phyloP scores from a whole-genome alignment of 495 filamentous ascomycete species.

The Trypethelium eluteriae region DNA sequence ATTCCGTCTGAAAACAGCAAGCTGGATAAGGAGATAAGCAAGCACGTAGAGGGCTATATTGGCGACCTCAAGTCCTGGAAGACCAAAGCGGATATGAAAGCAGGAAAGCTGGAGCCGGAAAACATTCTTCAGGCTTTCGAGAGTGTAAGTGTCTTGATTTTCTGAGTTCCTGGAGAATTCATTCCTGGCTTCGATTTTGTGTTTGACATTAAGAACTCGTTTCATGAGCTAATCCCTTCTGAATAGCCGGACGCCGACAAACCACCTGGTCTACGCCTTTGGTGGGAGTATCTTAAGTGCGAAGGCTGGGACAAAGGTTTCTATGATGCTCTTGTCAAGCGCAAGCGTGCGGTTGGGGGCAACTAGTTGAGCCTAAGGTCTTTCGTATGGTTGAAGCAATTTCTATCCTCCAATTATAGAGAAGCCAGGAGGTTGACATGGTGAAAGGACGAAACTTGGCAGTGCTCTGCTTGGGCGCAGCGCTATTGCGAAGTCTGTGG shows the following conservation, averaged over 20 bases:
- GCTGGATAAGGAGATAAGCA: slow-evolving; percentile 17
- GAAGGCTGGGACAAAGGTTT: slow-evolving; percentile 29
- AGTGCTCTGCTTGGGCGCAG: not conserved
- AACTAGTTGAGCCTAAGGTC: not conserved
- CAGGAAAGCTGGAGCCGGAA: slow-evolving; percentile 25
- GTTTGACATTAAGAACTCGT: not conserved
- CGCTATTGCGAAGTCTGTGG: not conserved
- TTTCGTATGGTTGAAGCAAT: not conserved
- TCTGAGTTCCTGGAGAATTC: too few species aligned
- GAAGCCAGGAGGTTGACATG: not conserved
- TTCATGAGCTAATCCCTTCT: not conserved
- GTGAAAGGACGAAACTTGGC: not conserved
- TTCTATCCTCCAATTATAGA: too few species aligned
- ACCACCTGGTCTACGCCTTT: slow-evolving; percentile 30
- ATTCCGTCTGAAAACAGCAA: slow-evolving; percentile 15
- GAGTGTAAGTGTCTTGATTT: slow-evolving; percentile 18
- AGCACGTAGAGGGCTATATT: slow-evolving; percentile 25
- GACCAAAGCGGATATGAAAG: slow-evolving; percentile 27
- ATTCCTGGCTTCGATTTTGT: too few species aligned
- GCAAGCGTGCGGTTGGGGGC: slow-evolving; percentile 8
- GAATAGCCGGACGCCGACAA: slow-evolving; percentile 29
- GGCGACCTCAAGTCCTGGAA: slow-evolving; percentile 30
- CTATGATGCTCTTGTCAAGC: slow-evolving; percentile 27
- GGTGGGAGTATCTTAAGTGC: slow-evolving; percentile 38
- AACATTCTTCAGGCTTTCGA: slow-evolving; percentile 30